phyloP scores from a whole-genome alignment of 1,139 yeast species.

The Candida labiduridarum region DNA sequence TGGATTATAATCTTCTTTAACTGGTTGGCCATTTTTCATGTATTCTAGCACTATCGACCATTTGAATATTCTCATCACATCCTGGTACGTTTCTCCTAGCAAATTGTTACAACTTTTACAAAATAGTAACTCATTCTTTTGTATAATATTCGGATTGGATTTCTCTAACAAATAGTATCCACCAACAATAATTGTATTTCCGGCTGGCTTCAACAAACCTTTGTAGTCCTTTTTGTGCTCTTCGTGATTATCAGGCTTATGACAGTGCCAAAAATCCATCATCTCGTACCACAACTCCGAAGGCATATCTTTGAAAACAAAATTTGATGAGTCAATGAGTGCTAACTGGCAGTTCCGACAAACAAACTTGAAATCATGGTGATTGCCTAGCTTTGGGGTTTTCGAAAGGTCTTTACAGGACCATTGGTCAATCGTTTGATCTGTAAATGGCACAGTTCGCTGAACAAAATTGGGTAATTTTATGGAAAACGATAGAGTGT shows the following conservation, averaged over 20 bases:
- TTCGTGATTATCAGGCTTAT: conserved; percentile 63
- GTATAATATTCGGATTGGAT: conserved; percentile 18
- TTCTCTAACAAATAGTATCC: conserved; percentile 55
- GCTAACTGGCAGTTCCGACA: conserved; percentile 34
- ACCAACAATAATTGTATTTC: conserved; percentile 54
- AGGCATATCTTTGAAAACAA: conserved; percentile 67
- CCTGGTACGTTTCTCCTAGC: conserved; percentile 36
- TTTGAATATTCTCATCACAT: conserved; percentile 48
- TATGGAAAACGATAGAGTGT: conserved; percentile 14
- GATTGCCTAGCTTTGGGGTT: conserved; percentile 28
- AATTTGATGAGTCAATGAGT: conserved; percentile 31
- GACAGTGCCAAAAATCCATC: conserved; percentile 99
- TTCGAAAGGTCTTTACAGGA: conserved; percentile 41
- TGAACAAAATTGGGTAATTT: conserved; percentile 7
- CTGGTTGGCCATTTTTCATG: conserved; percentile 5
- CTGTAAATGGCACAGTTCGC: conserved; percentile 23
- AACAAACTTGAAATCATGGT: conserved; percentile 32
- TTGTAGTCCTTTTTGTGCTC: conserved; percentile 27
- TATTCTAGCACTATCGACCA: conserved; percentile 55
- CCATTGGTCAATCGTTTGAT: conserved; percentile 33
- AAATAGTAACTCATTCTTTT: conserved; percentile 12
- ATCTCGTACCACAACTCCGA: conserved; percentile 92
- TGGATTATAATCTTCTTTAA: conserved; percentile 26
- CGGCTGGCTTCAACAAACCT: conserved; percentile 48
- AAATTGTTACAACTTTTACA: conserved; percentile 33